Conservation (phyloP, 805 yeast genomes). For the Starmerella cellae region DNA sequence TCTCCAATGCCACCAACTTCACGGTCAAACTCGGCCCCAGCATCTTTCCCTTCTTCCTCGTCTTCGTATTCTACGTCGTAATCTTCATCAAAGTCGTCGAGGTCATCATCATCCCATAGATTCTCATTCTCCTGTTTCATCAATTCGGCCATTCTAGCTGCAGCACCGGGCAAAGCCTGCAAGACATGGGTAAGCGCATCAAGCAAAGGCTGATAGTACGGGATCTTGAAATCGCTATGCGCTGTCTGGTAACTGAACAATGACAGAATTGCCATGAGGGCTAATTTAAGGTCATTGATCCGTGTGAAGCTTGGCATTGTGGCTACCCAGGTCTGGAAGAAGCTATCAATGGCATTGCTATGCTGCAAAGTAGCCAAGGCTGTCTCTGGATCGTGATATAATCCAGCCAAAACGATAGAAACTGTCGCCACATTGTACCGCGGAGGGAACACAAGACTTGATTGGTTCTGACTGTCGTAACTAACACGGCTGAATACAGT, state of each 20-base stretch:
- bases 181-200: conserved; percentile 39
- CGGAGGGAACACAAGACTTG: conserved; percentile 20
- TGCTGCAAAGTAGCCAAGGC: conserved; percentile 42
- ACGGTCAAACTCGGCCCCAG: conserved; percentile 7
- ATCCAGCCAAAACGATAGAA: conserved; percentile 50
- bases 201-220: conserved; percentile 36
- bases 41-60: conserved; percentile 18
- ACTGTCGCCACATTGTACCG: conserved; percentile 38
- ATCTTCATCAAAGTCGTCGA: conserved; percentile 22
- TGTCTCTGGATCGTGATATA: conserved; percentile 45
- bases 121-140: conserved; percentile 40
- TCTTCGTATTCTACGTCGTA: conserved; percentile 19
- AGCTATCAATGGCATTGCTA: conserved; percentile 33
- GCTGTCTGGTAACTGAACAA: conserved; percentile 30
- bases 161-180: conserved; percentile 57
- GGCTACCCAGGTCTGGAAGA: conserved; percentile 58
- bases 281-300: conserved; percentile 70
- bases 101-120: conserved; percentile 28
- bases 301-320: conserved; percentile 43
- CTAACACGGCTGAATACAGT: conserved; percentile 10
- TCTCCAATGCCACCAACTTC: conserved; percentile 5
- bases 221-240: conserved; percentile 25
- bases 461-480: conserved; percentile 5
- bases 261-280: conserved; percentile 52
- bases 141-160: conserved; percentile 48